Conservation (phyloP, 371 early-diverging fungal genomes). For the Syncephalastrum sp. region DNA sequence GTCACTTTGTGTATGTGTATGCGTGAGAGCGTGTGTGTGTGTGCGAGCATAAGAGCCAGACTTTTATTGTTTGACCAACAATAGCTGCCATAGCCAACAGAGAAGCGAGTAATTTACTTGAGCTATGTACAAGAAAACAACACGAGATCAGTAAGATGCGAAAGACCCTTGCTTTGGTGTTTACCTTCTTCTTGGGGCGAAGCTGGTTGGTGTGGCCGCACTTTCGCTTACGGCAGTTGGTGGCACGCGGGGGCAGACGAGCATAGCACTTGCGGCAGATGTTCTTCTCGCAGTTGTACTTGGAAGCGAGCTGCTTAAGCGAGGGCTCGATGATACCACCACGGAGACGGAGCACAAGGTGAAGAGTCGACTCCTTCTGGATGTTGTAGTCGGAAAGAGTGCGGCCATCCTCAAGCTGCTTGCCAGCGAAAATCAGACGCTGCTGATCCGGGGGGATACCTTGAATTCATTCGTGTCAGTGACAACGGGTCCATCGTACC, state of each 20-base stretch:
- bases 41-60: no score
- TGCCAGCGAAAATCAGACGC: slow-evolving; percentile 99
- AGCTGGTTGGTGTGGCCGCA: slow-evolving; percentile 99
- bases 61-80: slow-evolving; percentile 9
- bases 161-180: not conserved
- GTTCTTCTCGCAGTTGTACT: slow-evolving; percentile 99
- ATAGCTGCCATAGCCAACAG: slow-evolving; percentile 2
- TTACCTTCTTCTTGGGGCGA: slow-evolving; percentile 95
- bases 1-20: no score
- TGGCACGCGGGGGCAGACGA: slow-evolving; percentile 98
- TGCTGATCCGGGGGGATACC: slow-evolving; percentile 99
- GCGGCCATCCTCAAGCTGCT: slow-evolving; percentile 99
- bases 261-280: slow-evolving; percentile 99
- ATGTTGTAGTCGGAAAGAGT: slow-evolving; percentile 87
- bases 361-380: slow-evolving; percentile 98
- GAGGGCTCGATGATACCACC: slow-evolving; percentile 97
- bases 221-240: slow-evolving; percentile 99
- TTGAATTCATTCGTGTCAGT: slow-evolving; percentile 9
- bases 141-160: no score
- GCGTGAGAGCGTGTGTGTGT: no score
- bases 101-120: slow-evolving; percentile 29
- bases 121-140: slow-evolving; percentile 18
- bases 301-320: slow-evolving; percentile 95
- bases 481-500: not conserved
- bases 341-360: slow-evolving; percentile 97